Evolutionary conservation across 345 rosid genomes (phyloP).

Genomic region (Populus ilicifolia): DNA sequence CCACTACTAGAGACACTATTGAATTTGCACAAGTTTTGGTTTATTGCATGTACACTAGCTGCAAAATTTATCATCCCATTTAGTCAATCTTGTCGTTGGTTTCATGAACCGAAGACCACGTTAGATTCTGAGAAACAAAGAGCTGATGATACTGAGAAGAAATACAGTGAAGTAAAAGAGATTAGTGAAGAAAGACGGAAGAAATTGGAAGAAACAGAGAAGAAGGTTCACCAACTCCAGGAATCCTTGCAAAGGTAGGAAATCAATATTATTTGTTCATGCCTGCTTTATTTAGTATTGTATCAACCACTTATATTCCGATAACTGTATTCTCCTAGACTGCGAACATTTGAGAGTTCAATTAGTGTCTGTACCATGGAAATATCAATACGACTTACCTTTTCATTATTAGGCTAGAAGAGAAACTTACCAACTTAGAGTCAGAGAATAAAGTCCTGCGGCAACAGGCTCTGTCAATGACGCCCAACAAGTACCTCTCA

Average conservation of each 20-base stretch:
- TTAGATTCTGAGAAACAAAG: constrained; percentile 62
- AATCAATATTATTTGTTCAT: not conserved
- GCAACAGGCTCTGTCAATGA: constrained; percentile 90
- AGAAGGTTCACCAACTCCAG: constrained; percentile 65
- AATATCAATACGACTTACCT: not conserved
- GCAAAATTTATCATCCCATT: not conserved
- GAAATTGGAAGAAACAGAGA: constrained; percentile 73
- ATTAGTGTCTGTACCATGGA: not conserved
- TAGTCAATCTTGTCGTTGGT: constrained; percentile 11
- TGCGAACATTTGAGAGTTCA: not conserved
- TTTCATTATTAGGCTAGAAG: constrained; percentile 66
- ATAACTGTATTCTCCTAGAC: not conserved
- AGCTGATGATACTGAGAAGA: constrained; percentile 56
- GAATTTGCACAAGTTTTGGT: not conserved
- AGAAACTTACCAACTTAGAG: constrained; percentile 71
- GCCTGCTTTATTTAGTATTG: not conserved
- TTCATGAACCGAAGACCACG: constrained; percentile 38
- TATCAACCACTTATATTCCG: not conserved
- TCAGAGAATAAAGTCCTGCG: constrained; percentile 89
- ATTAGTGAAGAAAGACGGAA: constrained; percentile 46
- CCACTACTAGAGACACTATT: no score
- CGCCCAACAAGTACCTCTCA: constrained; percentile 90
- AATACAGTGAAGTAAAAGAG: constrained; percentile 49
- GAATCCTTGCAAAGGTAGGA: constrained; percentile 67
- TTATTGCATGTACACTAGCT: not conserved